Conservation (phyloP, 495 filamentous ascomycete species). For the Talaromyces trachyspermus region DNA sequence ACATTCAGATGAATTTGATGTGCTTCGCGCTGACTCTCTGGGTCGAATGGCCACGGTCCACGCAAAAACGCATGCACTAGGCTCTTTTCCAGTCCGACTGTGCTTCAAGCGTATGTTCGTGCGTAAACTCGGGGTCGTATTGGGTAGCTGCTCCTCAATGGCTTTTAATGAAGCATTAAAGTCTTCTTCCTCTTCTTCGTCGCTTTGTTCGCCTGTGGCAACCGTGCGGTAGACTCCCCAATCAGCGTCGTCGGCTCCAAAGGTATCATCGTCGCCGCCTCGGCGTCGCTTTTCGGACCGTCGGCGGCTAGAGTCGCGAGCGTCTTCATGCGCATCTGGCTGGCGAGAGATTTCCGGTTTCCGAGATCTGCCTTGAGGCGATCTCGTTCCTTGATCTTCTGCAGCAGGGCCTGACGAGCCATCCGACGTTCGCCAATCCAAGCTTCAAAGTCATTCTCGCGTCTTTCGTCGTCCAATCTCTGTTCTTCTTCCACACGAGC, state of each 20-base stretch:
- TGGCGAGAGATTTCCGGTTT: conserved; percentile 91
- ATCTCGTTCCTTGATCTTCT: conserved; percentile 87
- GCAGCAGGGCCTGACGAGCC: conserved; percentile 63
- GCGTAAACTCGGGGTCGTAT: conserved; percentile 81
- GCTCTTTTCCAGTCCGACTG: conserved; percentile 91
- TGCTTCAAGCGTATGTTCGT: conserved; percentile 83
- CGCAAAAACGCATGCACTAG: conserved; percentile 82
- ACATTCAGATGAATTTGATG: conserved; percentile 94
- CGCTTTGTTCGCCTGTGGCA: conserved; percentile 66
- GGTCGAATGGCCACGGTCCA: conserved; percentile 79
- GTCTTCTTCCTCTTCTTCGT: conserved; percentile 84
- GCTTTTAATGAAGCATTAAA: conserved; percentile 59
- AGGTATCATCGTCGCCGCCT: conserved; percentile 76
- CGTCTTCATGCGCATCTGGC: conserved; percentile 94
- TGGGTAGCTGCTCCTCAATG: conserved; percentile 73
- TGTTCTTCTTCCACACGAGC: conserved; percentile 75
- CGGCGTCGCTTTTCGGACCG: conserved; percentile 78
- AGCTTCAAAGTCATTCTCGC: conserved; percentile 74
- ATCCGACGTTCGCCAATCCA: conserved; percentile 77
- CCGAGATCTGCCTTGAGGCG: conserved; percentile 85
- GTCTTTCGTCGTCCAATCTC: conserved; percentile 71
- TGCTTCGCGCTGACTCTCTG: conserved; percentile 67
- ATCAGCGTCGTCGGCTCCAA: conserved; percentile 94
- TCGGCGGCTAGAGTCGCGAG: conserved; percentile 96
- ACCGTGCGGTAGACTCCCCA: conserved; percentile 95